Conservation (phyloP, 148 eudicot genomes). For the Camellia lanceoleosa region DNA sequence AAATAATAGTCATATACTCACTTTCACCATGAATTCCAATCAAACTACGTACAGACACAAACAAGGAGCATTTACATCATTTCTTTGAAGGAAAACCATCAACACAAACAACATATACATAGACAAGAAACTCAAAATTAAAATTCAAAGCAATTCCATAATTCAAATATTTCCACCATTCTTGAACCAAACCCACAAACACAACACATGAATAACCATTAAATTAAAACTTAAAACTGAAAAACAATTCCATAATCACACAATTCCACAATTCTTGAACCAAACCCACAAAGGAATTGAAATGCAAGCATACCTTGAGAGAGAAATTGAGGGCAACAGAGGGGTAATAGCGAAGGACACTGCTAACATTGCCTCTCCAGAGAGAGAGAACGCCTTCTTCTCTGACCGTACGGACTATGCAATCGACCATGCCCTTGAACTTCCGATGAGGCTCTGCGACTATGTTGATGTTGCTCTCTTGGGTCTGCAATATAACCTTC, state of each 20-base stretch:
- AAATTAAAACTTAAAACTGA: too few relatives aligned
- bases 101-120: background rate
- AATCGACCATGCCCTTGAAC: constrained; percentile 89
- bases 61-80: background rate
- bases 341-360: constrained; percentile 91
- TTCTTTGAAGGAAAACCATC: background rate
- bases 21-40: background rate
- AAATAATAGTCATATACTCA: background rate
- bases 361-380: constrained; percentile 95
- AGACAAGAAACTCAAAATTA: background rate
- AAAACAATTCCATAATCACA: too few relatives aligned
- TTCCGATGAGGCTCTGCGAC: constrained; percentile 58
- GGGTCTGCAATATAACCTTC: constrained; percentile 85
- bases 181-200: background rate
- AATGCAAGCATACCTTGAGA: constrained; percentile 59
- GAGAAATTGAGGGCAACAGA: constrained; percentile 98
- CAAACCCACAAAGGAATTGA: background rate
- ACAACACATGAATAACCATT: too few relatives aligned
- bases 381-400: constrained; percentile 79
- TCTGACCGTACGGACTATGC: constrained; percentile 52
- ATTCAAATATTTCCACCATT: background rate
- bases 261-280: too few relatives aligned
- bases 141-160: background rate
- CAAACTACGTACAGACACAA: background rate
- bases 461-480: constrained; percentile 82